phyloP scores from a whole-genome alignment of 164 flowering plant species.

The Chimonanthus praecox region DNA sequence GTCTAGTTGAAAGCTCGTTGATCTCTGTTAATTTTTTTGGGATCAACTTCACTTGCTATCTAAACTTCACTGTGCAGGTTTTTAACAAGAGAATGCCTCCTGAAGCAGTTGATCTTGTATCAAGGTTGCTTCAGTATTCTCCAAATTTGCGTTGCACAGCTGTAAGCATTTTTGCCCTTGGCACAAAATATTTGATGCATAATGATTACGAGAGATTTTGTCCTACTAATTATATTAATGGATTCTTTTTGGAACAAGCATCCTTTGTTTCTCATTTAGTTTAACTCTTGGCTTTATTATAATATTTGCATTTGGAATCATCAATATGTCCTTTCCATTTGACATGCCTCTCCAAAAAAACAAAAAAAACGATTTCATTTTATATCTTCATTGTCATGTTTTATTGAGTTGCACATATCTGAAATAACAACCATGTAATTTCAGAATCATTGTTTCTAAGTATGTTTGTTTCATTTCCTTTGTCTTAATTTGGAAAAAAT shows the following conservation, averaged over 20 bases:
- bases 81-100: slow-evolving; percentile 82
- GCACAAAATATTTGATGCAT: not conserved
- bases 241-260: not conserved
- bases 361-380: too few species aligned
- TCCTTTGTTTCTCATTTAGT: too few species aligned
- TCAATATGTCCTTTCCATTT: too few species aligned
- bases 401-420: too few species aligned
- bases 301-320: too few species aligned
- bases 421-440: too few species aligned
- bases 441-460: too few species aligned
- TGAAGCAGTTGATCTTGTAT: slow-evolving; percentile 95
- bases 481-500: too few species aligned
- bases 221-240: not conserved
- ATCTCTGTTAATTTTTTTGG: not conserved
- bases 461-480: too few species aligned
- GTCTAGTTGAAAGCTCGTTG: not conserved
- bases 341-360: too few species aligned
- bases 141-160: slow-evolving; percentile 85
- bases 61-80: slow-evolving; percentile 41
- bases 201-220: not conserved
- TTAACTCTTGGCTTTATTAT: too few species aligned
- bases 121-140: slow-evolving; percentile 94
- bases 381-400: too few species aligned
- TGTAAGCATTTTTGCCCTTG: slow-evolving; percentile 44
- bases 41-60: not conserved